A percentile compares a stretch with the other conserved stretches of the same genome.
Evolutionary conservation across 1,284 basidiomycete genomes (phyloP).

Genomic region (Ustilago tritici): DNA sequence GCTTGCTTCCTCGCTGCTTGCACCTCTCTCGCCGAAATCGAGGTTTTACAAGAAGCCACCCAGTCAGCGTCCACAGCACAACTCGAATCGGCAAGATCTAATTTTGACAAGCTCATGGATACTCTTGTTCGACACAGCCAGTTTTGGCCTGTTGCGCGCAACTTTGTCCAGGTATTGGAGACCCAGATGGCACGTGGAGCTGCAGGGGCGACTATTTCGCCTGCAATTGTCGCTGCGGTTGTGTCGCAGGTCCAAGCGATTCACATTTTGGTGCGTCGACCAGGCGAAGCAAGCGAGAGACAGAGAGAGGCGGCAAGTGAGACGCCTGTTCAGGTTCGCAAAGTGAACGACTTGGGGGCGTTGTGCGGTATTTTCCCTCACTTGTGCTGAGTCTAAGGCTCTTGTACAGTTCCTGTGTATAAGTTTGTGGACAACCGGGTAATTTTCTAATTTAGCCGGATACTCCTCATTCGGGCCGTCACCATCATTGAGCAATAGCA

Average conservation of each 20-base stretch:
- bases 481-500: too few relatives aligned
- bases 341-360: slow-evolving; percentile 25
- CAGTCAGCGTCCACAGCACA: background rate
- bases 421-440: too few relatives aligned
- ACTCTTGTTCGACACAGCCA: slow-evolving; percentile 29
- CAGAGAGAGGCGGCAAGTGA: background rate
- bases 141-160: slow-evolving; percentile 36
- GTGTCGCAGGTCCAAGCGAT: slow-evolving; percentile 41
- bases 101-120: slow-evolving; percentile 17
- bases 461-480: too few relatives aligned
- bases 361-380: slow-evolving; percentile 29
- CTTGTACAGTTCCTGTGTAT: too few relatives aligned
- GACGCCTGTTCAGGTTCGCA: slow-evolving; percentile 18
- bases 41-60: slow-evolving; percentile 18
- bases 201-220: background rate
- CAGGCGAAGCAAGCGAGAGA: background rate
- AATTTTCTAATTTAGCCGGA: too few relatives aligned
- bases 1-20: slow-evolving; percentile 37
- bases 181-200: slow-evolving; percentile 9
- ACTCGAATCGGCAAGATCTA: slow-evolving; percentile 14
- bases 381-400: slow-evolving; percentile 20
- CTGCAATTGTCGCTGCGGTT: slow-evolving; percentile 15
- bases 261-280: slow-evolving; percentile 39
- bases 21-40: slow-evolving; percentile 31
- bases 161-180: slow-evolving; percentile 22